Conservation (phyloP, 768 basidiomycete species). For the Podaxis sp. region DNA sequence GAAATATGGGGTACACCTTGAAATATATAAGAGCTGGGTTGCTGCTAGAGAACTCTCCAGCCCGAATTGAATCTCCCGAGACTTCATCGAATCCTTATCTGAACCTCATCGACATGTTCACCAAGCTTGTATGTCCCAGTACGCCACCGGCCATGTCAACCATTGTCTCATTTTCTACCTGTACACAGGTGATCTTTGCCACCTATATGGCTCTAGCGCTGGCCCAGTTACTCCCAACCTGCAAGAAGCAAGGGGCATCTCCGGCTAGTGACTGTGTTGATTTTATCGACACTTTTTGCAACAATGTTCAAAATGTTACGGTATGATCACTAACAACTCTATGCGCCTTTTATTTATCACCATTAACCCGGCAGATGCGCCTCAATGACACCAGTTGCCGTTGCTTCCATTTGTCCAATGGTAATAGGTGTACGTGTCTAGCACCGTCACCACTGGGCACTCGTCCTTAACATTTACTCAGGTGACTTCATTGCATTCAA, state of each 20-base stretch:
- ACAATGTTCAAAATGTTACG: neutral
- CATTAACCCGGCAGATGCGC: neutral
- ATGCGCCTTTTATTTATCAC: neutral
- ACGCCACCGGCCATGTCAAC: neutral
- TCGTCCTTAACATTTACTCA: neutral
- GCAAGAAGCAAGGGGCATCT: neutral
- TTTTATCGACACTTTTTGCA: neutral
- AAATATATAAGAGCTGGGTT: neutral
- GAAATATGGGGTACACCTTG: neutral
- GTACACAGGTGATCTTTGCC: neutral
- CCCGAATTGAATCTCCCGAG: neutral
- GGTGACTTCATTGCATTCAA: neutral
- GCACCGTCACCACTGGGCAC: neutral
- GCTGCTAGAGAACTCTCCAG: neutral
- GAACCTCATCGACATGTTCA: neutral
- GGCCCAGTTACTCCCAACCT: neutral
- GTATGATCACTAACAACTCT: neutral
- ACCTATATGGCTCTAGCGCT: neutral
- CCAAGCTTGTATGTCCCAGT: neutral
- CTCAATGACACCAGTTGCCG: neutral
- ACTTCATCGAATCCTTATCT: neutral
- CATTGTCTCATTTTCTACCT: neutral
- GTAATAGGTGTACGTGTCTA: neutral
- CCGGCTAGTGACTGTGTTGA: neutral
- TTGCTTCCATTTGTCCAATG: neutral